Conservation (phyloP, 73 alveolate species). For the Stentor roeselii region DNA sequence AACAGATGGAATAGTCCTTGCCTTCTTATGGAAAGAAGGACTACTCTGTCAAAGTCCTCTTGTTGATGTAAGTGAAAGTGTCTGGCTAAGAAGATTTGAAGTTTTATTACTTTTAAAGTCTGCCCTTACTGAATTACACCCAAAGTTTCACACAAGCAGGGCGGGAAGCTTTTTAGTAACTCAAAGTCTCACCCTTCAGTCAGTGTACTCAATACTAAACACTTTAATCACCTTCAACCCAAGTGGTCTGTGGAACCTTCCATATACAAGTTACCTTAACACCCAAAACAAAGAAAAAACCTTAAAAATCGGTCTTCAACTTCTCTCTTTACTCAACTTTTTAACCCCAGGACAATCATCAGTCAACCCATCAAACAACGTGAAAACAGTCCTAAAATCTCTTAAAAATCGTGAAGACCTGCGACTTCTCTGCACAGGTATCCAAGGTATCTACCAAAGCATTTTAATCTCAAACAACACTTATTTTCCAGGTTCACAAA, state of each 20-base stretch:
- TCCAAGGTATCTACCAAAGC: neutral
- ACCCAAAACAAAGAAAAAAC: neutral
- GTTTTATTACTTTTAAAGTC: neutral
- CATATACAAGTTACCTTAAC: neutral
- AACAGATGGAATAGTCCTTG: neutral
- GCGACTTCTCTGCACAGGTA: neutral
- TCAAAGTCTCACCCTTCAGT: neutral
- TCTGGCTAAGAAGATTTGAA: slow-evolving; percentile 6
- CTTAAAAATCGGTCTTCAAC: neutral
- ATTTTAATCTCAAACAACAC: neutral
- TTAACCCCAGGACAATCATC: too few relatives aligned
- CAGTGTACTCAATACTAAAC: neutral
- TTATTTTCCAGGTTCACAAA: slow-evolving; percentile 15
- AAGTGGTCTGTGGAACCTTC: neutral
- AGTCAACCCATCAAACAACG: neutral
- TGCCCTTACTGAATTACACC: neutral
- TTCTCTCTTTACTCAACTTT: neutral
- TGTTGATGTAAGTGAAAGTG: neutral
- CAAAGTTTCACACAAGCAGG: neutral
- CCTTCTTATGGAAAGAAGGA: slow-evolving; percentile 15
- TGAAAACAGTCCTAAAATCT: neutral
- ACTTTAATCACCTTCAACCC: neutral
- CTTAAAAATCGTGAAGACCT: neutral
- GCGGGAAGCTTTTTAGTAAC: neutral
- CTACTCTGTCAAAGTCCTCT: neutral